These are phyloP conservation scores for Solanum appendiculatum DNA, from an alignment of 257 asterid genomes.

Conservation along the genomic window DNA sequence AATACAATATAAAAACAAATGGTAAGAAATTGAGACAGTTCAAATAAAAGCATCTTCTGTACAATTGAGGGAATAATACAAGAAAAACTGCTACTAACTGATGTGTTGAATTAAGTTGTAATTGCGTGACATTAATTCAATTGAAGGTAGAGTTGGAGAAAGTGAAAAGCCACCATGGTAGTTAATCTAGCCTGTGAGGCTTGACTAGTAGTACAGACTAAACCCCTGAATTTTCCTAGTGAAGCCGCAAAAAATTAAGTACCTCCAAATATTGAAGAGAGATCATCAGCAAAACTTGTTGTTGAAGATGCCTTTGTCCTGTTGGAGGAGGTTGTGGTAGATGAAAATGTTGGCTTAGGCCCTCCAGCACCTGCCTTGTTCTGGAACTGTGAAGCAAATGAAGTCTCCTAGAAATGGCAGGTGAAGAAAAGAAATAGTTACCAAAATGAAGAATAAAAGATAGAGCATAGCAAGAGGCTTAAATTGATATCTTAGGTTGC, in stretches of 20 bases:
- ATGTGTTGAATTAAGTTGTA: not conserved
- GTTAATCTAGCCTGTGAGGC: not conserved
- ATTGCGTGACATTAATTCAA: not conserved
- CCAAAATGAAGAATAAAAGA: not conserved
- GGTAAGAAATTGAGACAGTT: not conserved
- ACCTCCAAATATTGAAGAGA: constrained; percentile 94
- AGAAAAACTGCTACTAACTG: not conserved
- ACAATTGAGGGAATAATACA: not conserved
- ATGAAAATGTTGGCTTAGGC: constrained; percentile 48
- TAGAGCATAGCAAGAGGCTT: not conserved
- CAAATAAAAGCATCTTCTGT: not conserved
- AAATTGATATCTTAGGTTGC: not conserved
- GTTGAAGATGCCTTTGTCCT: constrained; percentile 70
- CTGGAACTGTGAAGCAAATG: constrained; percentile 59
- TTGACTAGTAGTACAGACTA: not conserved
- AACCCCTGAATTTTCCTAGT: not conserved
- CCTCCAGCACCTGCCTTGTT: constrained; percentile 54
- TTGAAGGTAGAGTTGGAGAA: not conserved
- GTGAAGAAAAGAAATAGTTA: constrained; percentile 1
- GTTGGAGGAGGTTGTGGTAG: constrained; percentile 61
- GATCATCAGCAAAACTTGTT: constrained; percentile 78
- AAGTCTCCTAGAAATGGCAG: constrained; percentile 53
- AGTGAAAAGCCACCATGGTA: not conserved
- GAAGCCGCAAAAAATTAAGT: not conserved
- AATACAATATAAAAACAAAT: not conserved